A percentile compares a stretch with the other conserved stretches of the same genome.
Evolutionary conservation across 2,329 filamentous ascomycete species (phyloP).

Genomic region (Moelleriella libera): DNA sequence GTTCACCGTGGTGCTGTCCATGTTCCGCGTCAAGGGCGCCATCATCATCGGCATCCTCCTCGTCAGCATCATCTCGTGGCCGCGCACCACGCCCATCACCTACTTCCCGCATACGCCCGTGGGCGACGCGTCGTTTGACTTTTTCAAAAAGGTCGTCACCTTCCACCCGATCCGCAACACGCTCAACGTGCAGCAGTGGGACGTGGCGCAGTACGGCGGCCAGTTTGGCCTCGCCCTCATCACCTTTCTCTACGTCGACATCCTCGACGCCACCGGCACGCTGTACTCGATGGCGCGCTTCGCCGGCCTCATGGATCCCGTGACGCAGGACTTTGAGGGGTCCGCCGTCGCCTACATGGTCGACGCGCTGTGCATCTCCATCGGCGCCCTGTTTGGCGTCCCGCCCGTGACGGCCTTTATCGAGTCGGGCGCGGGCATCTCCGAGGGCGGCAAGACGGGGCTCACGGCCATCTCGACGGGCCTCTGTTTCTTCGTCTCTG

Average conservation of each 20-base stretch:
- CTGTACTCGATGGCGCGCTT: slow-evolving; percentile 85
- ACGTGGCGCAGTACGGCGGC: slow-evolving; percentile 50
- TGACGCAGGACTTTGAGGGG: slow-evolving; percentile 77
- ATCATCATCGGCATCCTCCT: slow-evolving; percentile 73
- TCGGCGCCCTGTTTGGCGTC: slow-evolving; percentile 63
- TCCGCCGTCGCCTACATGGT: slow-evolving; percentile 74
- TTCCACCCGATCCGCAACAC: slow-evolving; percentile 65
- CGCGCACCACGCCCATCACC: slow-evolving; percentile 59
- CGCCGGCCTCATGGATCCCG: slow-evolving; percentile 64
- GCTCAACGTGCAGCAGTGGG: slow-evolving; percentile 61
- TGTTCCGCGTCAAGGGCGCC: slow-evolving; percentile 77
- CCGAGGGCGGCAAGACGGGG: slow-evolving; percentile 73
- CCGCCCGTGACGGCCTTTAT: slow-evolving; percentile 79
- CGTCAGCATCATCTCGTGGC: slow-evolving; percentile 83
- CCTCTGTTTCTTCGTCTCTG: slow-evolving; percentile 70
- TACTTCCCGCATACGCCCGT: slow-evolving; percentile 63
- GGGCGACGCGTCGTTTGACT: slow-evolving; percentile 62
- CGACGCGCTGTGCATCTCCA: slow-evolving; percentile 64
- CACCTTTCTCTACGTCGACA: slow-evolving; percentile 84
- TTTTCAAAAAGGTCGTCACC: slow-evolving; percentile 77
- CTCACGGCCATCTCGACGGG: slow-evolving; percentile 70
- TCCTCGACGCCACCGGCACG: slow-evolving; percentile 75
- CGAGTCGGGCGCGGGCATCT: slow-evolving; percentile 81
- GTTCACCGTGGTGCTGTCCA: slow-evolving; percentile 65
- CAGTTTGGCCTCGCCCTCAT: slow-evolving; percentile 75